A percentile compares a stretch with the other conserved stretches of the same genome.
Evolutionary conservation across 768 basidiomycete species (phyloP).

Genomic region (Hericium alpestre): DNA sequence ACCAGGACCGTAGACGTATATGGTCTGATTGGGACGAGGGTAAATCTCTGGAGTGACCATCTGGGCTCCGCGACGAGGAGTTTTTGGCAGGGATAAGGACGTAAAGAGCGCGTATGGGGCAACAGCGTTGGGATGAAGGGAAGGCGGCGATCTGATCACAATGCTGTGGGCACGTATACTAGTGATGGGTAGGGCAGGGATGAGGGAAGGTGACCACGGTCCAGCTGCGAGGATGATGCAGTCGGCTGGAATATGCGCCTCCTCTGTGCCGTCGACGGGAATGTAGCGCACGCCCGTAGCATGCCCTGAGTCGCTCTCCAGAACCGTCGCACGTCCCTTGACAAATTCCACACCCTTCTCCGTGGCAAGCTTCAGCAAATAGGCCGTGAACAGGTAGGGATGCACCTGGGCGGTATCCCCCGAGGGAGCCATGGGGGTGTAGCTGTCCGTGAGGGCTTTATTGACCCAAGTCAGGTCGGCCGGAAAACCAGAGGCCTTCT

Average conservation of each 20-base stretch:
- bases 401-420: constrained; percentile 70
- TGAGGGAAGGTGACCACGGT: constrained; percentile 66
- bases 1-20: constrained; percentile 72
- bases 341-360: constrained; percentile 42
- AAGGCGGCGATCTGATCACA: constrained; percentile 42
- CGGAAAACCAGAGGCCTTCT: constrained; percentile 17
- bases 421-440: constrained; percentile 45
- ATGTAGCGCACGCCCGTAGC: constrained; percentile 39
- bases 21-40: constrained; percentile 56
- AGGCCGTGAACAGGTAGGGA: constrained; percentile 62
- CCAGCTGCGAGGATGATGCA: constrained; percentile 75
- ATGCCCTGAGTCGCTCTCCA: constrained; percentile 31
- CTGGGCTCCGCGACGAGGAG: constrained; percentile 11
- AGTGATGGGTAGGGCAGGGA: constrained; percentile 48
- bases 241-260: constrained; percentile 41
- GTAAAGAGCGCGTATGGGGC: constrained; percentile 79
- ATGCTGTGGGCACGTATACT: constrained; percentile 67
- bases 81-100: constrained; percentile 40
- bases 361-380: constrained; percentile 56
- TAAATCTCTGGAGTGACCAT: constrained; percentile 54
- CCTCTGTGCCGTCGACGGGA: constrained; percentile 16
- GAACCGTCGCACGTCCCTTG: constrained; percentile 33
- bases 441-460: constrained; percentile 47
- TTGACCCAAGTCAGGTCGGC: constrained; percentile 25
- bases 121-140: constrained; percentile 33